phyloP scores from a whole-genome alignment of 345 rosid genomes.

The Linum trigynum region DNA sequence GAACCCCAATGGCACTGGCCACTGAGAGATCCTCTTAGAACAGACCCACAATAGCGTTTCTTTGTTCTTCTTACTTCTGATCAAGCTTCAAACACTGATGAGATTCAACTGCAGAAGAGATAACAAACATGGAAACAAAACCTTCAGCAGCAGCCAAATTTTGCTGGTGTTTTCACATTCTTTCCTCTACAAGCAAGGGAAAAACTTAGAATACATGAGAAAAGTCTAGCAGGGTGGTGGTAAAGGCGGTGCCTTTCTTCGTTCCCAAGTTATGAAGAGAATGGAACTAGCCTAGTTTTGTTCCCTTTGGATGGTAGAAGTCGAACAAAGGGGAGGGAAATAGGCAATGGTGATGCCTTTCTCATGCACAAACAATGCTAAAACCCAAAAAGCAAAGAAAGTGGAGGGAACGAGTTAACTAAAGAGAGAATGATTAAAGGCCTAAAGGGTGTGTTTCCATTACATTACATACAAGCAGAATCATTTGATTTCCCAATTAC shows the following conservation, averaged over 20 bases:
- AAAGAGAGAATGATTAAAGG: not conserved
- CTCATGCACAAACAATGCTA: not conserved
- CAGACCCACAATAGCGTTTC: slow-evolving; percentile 12
- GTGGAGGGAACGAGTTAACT: too few relatives aligned
- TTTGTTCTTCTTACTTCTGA: slow-evolving; percentile 18
- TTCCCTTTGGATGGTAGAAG: not conserved
- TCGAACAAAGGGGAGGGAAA: not conserved
- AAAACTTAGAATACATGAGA: not conserved
- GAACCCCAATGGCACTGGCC: too few relatives aligned
- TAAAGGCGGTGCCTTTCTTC: slow-evolving; percentile 30
- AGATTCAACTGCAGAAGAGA: slow-evolving; percentile 21
- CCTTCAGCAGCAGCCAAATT: slow-evolving; percentile 2
- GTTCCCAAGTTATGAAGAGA: slow-evolving; percentile 22
- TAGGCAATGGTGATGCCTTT: too few relatives aligned
- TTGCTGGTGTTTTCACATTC: not conserved
- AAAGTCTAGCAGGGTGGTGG: not conserved
- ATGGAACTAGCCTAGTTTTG: not conserved
- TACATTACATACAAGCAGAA: not conserved
- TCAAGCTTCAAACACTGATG: slow-evolving; percentile 29
- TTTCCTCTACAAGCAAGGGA: slow-evolving; percentile 9
- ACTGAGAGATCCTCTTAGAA: slow-evolving; percentile 15
- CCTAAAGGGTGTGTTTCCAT: not conserved
- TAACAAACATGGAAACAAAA: slow-evolving; percentile 6
- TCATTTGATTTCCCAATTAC: not conserved
- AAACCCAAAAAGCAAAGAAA: not conserved